Conservation (phyloP, 176 grass and related monocot genomes). For the Oryza brachyantha region DNA sequence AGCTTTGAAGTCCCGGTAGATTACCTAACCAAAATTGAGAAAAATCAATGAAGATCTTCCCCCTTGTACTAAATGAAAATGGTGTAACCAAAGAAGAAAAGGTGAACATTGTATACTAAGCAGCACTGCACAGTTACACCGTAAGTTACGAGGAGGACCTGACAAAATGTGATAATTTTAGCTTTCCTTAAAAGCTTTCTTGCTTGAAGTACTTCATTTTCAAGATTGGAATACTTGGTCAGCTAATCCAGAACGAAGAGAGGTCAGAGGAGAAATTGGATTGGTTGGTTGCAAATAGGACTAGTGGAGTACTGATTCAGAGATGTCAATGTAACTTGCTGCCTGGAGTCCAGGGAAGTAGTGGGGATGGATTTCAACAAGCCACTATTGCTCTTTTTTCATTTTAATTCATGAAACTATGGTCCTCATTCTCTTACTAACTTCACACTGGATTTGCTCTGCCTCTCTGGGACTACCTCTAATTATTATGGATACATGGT, state of each 20-base stretch:
- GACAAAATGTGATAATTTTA: not conserved
- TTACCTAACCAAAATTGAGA: conserved; percentile 52
- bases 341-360: conserved; percentile 19
- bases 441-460: not conserved
- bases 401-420: not conserved
- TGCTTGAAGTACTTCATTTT: not conserved
- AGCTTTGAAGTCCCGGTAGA: conserved; percentile 95
- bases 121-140: not conserved
- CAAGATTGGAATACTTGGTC: not conserved
- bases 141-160: not conserved
- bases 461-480: not conserved
- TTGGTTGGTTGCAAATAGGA: not conserved
- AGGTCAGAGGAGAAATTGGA: conserved; percentile 14
- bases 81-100: not conserved
- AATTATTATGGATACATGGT: not conserved
- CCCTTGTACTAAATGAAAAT: not conserved
- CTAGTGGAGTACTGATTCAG: conserved; percentile 7
- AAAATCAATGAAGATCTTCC: not conserved
- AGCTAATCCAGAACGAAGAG: conserved; percentile 6
- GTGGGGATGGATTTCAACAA: conserved; percentile 6
- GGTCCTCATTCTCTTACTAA: not conserved
- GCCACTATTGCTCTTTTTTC: not conserved
- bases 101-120: not conserved
- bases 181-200: not conserved
- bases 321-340: conserved; percentile 22